Conservation (phyloP, 208 protist genomes). For the Balamuthia mandrillaris region DNA sequence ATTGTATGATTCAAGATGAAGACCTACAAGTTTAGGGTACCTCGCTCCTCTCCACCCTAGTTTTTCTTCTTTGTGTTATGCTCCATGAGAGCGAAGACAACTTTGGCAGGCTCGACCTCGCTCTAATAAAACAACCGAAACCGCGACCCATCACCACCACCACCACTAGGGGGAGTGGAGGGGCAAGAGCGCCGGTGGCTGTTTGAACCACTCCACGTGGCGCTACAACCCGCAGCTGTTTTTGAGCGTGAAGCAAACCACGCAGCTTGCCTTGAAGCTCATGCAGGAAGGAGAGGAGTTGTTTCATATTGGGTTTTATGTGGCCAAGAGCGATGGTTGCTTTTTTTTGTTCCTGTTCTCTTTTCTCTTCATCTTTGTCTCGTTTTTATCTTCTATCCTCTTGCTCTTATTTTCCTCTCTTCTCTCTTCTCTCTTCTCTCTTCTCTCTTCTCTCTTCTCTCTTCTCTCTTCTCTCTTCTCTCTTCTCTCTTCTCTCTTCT, state of each 20-base stretch:
- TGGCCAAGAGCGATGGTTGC: slow-evolving; percentile 14
- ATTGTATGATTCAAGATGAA: slow-evolving; percentile 25
- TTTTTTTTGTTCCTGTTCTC: background rate
- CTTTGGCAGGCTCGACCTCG: too few species aligned
- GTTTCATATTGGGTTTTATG: slow-evolving; percentile 24
- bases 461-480: too few species aligned
- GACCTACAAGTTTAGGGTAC: slow-evolving; percentile 39
- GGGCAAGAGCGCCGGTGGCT: slow-evolving; percentile 27
- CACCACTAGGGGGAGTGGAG: too few species aligned
- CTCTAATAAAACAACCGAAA: too few species aligned
- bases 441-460: background rate
- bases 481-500: background rate
- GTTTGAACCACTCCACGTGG: slow-evolving; percentile 31
- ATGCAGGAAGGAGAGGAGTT: slow-evolving; percentile 21
- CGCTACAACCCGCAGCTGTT: slow-evolving; percentile 30
- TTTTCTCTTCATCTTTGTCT: too few species aligned
- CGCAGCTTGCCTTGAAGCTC: slow-evolving; percentile 8
- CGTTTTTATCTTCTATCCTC: too few species aligned
- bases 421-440: too few species aligned
- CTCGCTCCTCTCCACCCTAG: too few species aligned
- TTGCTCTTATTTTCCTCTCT: background rate
- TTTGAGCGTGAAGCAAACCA: background rate
- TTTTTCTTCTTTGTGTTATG: too few species aligned
- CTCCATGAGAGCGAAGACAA: too few species aligned
- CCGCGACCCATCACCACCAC: too few species aligned